A percentile compares a stretch with the other conserved stretches of the same genome.
These are phyloP conservation scores for Scutellaria barbata DNA, from an alignment of 257 asterid genomes.

Conservation along the genomic window DNA sequence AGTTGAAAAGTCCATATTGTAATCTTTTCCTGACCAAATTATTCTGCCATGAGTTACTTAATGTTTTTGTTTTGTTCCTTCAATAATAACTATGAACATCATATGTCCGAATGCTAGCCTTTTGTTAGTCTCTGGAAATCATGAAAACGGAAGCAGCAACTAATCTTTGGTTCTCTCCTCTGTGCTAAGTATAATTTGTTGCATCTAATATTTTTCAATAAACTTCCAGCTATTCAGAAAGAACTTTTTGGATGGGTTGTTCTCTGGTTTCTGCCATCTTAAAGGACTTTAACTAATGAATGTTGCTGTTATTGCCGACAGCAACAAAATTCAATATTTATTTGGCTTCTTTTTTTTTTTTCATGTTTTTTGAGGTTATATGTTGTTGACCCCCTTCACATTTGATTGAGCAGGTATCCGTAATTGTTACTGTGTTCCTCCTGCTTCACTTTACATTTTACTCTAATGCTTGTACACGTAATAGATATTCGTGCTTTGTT, in stretches of 20 bases:
- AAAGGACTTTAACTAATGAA: conserved; percentile 16
- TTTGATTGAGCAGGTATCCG: not conserved
- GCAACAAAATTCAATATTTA: conserved; percentile 11
- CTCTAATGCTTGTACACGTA: not conserved
- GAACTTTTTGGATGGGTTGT: conserved; percentile 4
- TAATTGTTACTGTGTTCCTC: not conserved
- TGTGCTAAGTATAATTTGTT: not conserved
- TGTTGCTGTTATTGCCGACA: not conserved
- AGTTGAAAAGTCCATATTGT: conserved; percentile 11
- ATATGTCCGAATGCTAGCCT: not conserved
- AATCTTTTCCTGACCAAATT: not conserved
- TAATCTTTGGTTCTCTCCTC: not conserved
- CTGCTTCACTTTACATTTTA: conserved; percentile 10
- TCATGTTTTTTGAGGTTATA: conserved; percentile 4
- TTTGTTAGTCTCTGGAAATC: conserved; percentile 3
- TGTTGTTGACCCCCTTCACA: conserved; percentile 9
- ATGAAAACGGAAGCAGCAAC: not conserved
- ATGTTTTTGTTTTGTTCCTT: conserved; percentile 13
- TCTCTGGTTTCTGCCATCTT: conserved; percentile 2
- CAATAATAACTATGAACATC: not conserved
- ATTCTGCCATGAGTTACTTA: not conserved
- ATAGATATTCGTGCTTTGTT: not conserved
- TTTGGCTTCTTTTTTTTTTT: not conserved
- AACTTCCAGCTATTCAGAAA: conserved; percentile 2
- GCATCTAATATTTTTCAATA: not conserved